phyloP scores from a whole-genome alignment of 1,284 basidiomycete genomes.

The Papiliotrema laurentii region DNA sequence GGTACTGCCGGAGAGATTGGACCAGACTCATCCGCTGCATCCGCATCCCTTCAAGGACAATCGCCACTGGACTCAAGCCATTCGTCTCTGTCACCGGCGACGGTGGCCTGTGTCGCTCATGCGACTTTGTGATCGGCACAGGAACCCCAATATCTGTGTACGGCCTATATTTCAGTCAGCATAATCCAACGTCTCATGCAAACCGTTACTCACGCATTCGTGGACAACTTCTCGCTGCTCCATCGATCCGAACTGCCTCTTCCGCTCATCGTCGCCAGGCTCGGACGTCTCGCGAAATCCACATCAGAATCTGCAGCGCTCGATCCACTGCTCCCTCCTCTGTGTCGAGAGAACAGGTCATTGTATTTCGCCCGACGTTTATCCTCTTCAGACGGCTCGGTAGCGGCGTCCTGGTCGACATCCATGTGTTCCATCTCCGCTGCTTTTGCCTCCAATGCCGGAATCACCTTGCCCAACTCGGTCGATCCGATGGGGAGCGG shows the following conservation, averaged over 20 bases:
- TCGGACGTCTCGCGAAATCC: background rate
- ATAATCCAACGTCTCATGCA: background rate
- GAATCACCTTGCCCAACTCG: background rate
- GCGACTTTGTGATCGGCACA: slow-evolving; percentile 20
- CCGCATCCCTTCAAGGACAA: slow-evolving; percentile 79
- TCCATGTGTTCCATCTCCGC: background rate
- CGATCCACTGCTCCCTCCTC: background rate
- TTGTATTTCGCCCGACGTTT: background rate
- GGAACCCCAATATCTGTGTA: background rate
- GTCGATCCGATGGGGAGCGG: too few species aligned
- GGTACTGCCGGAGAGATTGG: slow-evolving; percentile 81
- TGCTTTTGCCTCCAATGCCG: background rate
- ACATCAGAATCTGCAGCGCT: background rate
- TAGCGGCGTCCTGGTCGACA: background rate
- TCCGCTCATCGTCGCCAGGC: background rate
- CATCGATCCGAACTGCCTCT: background rate
- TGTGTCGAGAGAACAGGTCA: slow-evolving; percentile 1
- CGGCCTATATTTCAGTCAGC: background rate
- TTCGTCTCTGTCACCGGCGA: slow-evolving; percentile 57
- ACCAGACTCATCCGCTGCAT: slow-evolving; percentile 88
- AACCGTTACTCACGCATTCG: background rate
- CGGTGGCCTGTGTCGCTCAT: slow-evolving; percentile 51
- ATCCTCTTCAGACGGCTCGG: background rate
- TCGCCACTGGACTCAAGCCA: slow-evolving; percentile 61
- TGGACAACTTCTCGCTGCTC: background rate